Percentiles rank a stretch among this genome's conserved stretches.
Conservation (phyloP, 106 monocot species). For the Apostasia ramifera region DNA sequence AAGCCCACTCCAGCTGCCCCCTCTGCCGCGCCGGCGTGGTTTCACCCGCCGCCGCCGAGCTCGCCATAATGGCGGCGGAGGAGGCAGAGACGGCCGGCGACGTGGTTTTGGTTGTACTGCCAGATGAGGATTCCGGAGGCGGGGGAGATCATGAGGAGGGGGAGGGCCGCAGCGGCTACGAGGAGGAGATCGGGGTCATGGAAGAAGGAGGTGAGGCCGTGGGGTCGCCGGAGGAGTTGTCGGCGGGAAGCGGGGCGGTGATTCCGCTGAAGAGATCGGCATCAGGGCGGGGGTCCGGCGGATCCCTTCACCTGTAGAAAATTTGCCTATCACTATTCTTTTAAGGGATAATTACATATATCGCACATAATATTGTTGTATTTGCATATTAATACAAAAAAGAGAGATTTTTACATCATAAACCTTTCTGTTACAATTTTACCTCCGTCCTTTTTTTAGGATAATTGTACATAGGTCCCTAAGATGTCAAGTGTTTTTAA, state of each 20-base stretch:
- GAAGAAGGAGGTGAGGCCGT: not conserved
- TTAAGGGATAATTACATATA: no score
- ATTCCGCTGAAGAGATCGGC: not conserved
- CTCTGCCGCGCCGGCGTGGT: constrained; percentile 36
- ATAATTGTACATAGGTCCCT: no score
- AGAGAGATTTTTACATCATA: no score
- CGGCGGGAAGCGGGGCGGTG: not conserved
- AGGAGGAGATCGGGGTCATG: not conserved
- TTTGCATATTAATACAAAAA: no score
- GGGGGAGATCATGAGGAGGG: not conserved
- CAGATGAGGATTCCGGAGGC: not conserved
- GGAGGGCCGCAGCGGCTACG: not conserved
- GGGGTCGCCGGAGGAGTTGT: not conserved
- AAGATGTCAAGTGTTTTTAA: no score
- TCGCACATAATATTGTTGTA: no score
- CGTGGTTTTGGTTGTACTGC: not conserved
- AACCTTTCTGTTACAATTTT: no score
- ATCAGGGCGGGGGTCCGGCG: no score
- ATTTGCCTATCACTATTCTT: no score
- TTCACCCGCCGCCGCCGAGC: not conserved
- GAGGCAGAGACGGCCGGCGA: not conserved
- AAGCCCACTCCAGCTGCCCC: constrained; percentile 43
- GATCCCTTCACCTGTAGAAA: no score
- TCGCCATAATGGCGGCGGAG: not conserved
- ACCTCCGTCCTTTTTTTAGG: no score